phyloP scores from a whole-genome alignment of 129 eudicot genomes.

The Pulicaria dysenterica region DNA sequence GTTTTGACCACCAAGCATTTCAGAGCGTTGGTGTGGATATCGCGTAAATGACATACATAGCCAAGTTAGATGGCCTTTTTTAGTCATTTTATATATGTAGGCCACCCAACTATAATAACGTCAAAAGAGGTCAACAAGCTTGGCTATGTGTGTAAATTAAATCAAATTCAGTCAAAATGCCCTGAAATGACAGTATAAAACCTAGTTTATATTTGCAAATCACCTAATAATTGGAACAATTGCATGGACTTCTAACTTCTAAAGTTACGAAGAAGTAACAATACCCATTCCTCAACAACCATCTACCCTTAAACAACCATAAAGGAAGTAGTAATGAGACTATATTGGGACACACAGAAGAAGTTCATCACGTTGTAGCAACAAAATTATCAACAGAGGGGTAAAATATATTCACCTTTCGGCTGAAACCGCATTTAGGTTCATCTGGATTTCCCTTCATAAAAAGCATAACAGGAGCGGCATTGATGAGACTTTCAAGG shows the following conservation, averaged over 20 bases:
- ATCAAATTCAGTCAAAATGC: neutral
- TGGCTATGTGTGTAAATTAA: neutral
- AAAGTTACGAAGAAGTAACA: no score
- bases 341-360: neutral
- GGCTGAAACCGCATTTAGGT: slow-evolving; percentile 93
- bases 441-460: slow-evolving; percentile 96
- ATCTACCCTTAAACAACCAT: neutral
- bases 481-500: slow-evolving; percentile 55
- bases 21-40: no score
- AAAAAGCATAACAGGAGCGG: slow-evolving; percentile 76
- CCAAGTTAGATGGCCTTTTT: no score
- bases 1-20: no score
- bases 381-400: neutral
- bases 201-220: neutral
- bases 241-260: neutral
- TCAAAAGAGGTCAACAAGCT: neutral
- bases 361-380: neutral
- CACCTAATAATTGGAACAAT: neutral
- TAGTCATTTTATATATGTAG: neutral
- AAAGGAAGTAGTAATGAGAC: neutral
- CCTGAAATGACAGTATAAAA: neutral
- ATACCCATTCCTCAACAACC: no score
- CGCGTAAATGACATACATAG: no score
- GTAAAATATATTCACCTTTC: slow-evolving; percentile 46
- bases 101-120: neutral